These are phyloP conservation scores for Cladosporium austrohemisphaericum DNA, from an alignment of 2,329 filamentous ascomycete genomes.

Conservation along the genomic window DNA sequence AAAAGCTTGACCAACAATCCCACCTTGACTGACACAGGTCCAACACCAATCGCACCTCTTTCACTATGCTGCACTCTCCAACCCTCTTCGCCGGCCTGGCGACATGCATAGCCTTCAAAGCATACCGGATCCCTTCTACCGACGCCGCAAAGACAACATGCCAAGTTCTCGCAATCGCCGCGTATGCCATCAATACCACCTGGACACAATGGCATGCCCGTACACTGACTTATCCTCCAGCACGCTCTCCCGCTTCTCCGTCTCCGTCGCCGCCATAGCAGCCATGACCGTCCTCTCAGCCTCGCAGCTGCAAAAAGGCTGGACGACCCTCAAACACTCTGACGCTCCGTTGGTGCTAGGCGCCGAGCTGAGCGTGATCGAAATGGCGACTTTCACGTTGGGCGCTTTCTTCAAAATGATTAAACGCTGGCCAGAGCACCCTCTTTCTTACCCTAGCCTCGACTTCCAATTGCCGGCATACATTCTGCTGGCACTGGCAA, in stretches of 20 bases:
- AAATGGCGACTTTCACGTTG: constrained; percentile 3
- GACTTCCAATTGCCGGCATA: neutral
- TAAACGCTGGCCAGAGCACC: constrained; percentile 6
- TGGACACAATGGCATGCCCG: constrained; percentile 4
- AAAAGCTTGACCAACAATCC: too few species aligned
- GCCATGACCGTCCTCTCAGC: constrained; percentile 10
- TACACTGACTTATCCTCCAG: constrained; percentile 3
- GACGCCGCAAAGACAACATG: constrained; percentile 5
- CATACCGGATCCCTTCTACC: constrained; percentile 12
- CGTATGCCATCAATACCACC: constrained; percentile 7
- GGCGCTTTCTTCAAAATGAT: constrained; percentile 9
- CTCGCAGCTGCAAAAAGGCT: constrained; percentile 11
- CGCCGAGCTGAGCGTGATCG: constrained; percentile 4
- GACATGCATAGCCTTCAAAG: constrained; percentile 12
- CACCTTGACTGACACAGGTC: too few species aligned
- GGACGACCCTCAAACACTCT: constrained; percentile 10
- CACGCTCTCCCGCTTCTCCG: constrained; percentile 7
- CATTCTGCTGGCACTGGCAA: neutral
- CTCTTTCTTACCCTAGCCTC: neutral
- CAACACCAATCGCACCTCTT: too few species aligned
- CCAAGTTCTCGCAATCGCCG: constrained; percentile 9
- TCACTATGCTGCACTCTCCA: constrained; percentile 7
- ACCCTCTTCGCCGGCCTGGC: constrained; percentile 8
- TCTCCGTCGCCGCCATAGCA: constrained; percentile 7
- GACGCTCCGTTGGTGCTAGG: constrained; percentile 8